These are phyloP conservation scores for Monilinia polystroma DNA, from an alignment of 2,329 filamentous ascomycete species.

Conservation along the genomic window DNA sequence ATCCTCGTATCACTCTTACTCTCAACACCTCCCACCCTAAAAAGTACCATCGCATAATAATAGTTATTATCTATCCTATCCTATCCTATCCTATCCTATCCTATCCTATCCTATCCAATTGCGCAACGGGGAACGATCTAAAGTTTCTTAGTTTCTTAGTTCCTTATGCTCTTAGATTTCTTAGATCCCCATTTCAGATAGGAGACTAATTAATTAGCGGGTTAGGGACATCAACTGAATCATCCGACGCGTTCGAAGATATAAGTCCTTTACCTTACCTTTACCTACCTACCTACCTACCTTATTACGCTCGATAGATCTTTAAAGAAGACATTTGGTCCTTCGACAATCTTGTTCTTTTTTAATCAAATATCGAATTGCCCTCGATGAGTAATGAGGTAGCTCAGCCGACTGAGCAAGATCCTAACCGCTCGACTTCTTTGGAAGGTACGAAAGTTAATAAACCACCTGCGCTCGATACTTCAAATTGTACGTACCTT, in stretches of 20 bases:
- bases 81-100: constrained; percentile 11
- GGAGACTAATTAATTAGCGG: constrained; percentile 20
- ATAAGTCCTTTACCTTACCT: constrained; percentile 16
- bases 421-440: constrained; percentile 38
- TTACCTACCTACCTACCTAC: too few species aligned
- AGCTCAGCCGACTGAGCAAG: constrained; percentile 40
- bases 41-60: constrained; percentile 2
- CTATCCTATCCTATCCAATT: not conserved
- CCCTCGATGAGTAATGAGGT: constrained; percentile 44
- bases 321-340: constrained; percentile 13
- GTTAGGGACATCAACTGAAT: constrained; percentile 22
- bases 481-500: constrained; percentile 37
- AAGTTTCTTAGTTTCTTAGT: constrained; percentile 5
- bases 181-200: constrained; percentile 9
- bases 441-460: constrained; percentile 36
- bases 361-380: constrained; percentile 31
- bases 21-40: not conserved
- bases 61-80: not conserved
- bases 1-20: constrained; percentile 1
- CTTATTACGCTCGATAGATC: constrained; percentile 7
- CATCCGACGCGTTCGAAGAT: constrained; percentile 31
- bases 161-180: not conserved
- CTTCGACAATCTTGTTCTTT: constrained; percentile 23
- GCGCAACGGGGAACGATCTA: constrained; percentile 14
- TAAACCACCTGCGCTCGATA: constrained; percentile 39